phyloP scores from a whole-genome alignment of 2,329 filamentous ascomycete species.

The Colletotrichum sp. region DNA sequence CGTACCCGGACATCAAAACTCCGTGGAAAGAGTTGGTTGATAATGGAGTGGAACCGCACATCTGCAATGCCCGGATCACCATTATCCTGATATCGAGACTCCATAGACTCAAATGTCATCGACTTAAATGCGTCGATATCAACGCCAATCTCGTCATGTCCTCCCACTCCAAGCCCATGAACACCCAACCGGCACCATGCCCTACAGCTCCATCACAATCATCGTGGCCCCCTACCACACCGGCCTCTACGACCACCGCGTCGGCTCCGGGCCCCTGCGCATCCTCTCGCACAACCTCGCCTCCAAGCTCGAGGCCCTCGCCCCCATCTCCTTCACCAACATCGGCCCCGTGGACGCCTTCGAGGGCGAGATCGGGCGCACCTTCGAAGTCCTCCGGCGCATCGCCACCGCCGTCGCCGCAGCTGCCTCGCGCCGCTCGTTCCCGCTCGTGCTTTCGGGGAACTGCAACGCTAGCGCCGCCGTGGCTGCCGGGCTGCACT shows the following conservation, averaged over 20 bases:
- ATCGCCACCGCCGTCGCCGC: constrained; percentile 34
- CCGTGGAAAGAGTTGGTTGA: background rate
- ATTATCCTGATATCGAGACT: background rate
- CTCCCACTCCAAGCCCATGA: background rate
- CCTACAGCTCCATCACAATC: constrained; percentile 30
- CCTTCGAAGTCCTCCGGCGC: constrained; percentile 43
- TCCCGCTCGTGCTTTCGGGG: constrained; percentile 42
- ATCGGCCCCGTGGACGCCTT: constrained; percentile 37
- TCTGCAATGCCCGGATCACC: background rate
- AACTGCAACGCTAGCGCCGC: constrained; percentile 42
- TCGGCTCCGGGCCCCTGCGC: constrained; percentile 40
- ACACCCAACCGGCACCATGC: background rate
- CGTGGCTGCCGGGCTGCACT: constrained; percentile 36
- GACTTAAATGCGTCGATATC: background rate
- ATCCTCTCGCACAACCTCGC: constrained; percentile 34
- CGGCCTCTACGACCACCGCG: constrained; percentile 37
- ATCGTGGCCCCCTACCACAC: constrained; percentile 45
- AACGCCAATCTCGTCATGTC: accelerated
- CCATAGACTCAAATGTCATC: background rate
- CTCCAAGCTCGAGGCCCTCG: constrained; percentile 27
- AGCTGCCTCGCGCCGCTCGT: constrained; percentile 30
- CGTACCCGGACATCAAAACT: background rate
- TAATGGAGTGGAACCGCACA: background rate
- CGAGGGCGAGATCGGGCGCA: constrained; percentile 43
- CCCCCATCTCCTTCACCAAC: constrained; percentile 25